These are phyloP conservation scores for Fusarium tanahbumbuense DNA, from an alignment of 2,329 filamentous ascomycete species.

Conservation along the genomic window DNA sequence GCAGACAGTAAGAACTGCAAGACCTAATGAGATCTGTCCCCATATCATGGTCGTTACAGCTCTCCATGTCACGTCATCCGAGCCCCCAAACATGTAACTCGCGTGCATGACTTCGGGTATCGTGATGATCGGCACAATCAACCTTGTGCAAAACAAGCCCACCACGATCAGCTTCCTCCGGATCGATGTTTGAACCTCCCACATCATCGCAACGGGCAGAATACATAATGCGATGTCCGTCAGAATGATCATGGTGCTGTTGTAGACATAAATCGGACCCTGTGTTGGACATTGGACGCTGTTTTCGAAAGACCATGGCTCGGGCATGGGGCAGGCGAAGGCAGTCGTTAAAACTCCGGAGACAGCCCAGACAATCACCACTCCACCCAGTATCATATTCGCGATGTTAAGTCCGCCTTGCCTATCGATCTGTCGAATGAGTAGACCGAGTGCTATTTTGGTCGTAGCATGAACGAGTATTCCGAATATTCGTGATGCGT, in stretches of 20 bases:
- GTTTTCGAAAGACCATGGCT: constrained; percentile 31
- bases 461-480: constrained; percentile 35
- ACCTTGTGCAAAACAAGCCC: constrained; percentile 35
- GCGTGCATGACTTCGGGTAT: constrained; percentile 34
- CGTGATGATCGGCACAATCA: constrained; percentile 38
- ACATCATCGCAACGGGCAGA: constrained; percentile 43
- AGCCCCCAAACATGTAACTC: constrained; percentile 26
- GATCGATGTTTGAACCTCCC: constrained; percentile 39
- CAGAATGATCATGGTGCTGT: constrained; percentile 29
- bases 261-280: constrained; percentile 33
- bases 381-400: constrained; percentile 23
- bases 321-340: constrained; percentile 34
- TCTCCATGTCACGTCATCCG: constrained; percentile 33
- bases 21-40: constrained; percentile 37
- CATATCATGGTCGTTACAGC: constrained; percentile 33
- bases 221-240: constrained; percentile 34
- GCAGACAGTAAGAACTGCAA: constrained; percentile 41
- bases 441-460: constrained; percentile 39
- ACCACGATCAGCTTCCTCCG: constrained; percentile 37
- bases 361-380: constrained; percentile 21
- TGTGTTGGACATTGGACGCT: constrained; percentile 21
- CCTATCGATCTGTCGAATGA: constrained; percentile 40
- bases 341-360: constrained; percentile 28
- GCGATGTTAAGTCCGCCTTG: constrained; percentile 30
- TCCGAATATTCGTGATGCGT: constrained; percentile 31